Percentiles rank a stretch among this genome's conserved stretches.
Conservation (phyloP, 768 basidiomycete genomes). For the Paxillus rubicundulus region DNA sequence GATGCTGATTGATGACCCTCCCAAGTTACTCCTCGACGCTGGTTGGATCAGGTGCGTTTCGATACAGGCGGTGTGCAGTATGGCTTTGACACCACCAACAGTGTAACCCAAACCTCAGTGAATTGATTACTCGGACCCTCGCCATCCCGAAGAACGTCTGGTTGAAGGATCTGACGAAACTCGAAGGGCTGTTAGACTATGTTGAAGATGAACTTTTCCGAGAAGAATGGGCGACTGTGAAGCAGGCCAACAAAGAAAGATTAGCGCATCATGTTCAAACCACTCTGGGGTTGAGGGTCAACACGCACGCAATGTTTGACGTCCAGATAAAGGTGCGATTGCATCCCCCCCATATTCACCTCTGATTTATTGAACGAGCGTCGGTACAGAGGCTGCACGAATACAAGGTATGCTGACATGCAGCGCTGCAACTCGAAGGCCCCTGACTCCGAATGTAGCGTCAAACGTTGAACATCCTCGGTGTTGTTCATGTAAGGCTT, state of each 20-base stretch:
- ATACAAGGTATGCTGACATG: conserved; percentile 60
- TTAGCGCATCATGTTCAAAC: conserved; percentile 73
- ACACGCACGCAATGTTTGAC: conserved; percentile 81
- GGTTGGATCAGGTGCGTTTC: conserved; percentile 71
- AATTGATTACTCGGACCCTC: conserved; percentile 82
- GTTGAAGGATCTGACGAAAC: conserved; percentile 79
- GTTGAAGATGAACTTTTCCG: conserved; percentile 75
- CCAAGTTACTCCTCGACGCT: conserved; percentile 85
- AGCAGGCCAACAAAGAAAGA: conserved; percentile 88
- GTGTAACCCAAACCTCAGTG: conserved; percentile 88
- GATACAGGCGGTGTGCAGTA: background rate
- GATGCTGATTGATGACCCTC: background rate
- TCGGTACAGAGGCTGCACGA: conserved; percentile 77
- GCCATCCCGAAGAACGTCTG: conserved; percentile 71
- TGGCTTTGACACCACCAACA: conserved; percentile 7
- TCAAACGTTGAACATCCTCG: conserved; percentile 92
- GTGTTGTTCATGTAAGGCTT: conserved; percentile 72
- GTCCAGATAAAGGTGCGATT: conserved; percentile 77
- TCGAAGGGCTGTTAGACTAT: conserved; percentile 73
- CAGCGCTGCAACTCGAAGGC: background rate
- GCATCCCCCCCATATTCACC: background rate
- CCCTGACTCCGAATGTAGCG: conserved; percentile 45
- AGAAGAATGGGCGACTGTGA: conserved; percentile 78
- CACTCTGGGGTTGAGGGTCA: conserved; percentile 67
- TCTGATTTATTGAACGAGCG: background rate